Base-by-base conservation (phyloP, 2,329 filamentous ascomycete species). In the Fusarium avenaceum region DNA sequence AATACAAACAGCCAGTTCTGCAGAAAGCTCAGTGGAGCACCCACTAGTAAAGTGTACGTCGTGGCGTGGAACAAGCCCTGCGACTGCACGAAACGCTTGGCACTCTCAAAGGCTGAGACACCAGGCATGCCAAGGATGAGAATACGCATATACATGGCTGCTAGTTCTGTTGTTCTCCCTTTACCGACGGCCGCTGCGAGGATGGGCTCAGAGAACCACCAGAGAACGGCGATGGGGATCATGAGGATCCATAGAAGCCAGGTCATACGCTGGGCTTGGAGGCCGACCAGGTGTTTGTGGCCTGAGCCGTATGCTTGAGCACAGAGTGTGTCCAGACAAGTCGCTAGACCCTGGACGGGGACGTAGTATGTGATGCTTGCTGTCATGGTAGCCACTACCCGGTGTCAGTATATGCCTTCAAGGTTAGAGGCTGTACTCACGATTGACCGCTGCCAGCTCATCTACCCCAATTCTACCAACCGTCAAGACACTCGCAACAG, bases 251-350 rank as follows among this genome's bases (percentile, higher is more conserved):
- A 90, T 1, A 94, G 84, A 67, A 95, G 92, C 74, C 85, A 90
- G 2, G 92, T 82, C 91, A 94, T 94, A 49, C 92, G 85, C 76
- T 95, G 91, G 57, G 92, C 84, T 68, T 95, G 91, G n/a, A 95
- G 79, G 1, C 92, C 92, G 0, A 97, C 94, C 2, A 97, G 86
- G 70, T 93, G 91, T 71, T 91, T 95, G 74, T 90, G 91, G 0
- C 94, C 94, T 0, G 92, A 95, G 1, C 94, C 94, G 75, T 95
- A 97, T 0, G 94, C 94, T 77, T 97, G 94, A 0, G 94, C 88
- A 76, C 94, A 97, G 1, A 97, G 87, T 0, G 94, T 97, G 78
- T 97, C 94, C 19, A 97, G 83, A 60, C 90, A 92, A 1, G 94
- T 97, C 1, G 93, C 90, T 10, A 97, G 83, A 13, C 93, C 91